Percentiles rank a stretch among this genome's conserved stretches.
These are phyloP conservation scores for Russula foetens DNA, from an alignment of 768 basidiomycete genomes.

Conservation along the genomic window DNA sequence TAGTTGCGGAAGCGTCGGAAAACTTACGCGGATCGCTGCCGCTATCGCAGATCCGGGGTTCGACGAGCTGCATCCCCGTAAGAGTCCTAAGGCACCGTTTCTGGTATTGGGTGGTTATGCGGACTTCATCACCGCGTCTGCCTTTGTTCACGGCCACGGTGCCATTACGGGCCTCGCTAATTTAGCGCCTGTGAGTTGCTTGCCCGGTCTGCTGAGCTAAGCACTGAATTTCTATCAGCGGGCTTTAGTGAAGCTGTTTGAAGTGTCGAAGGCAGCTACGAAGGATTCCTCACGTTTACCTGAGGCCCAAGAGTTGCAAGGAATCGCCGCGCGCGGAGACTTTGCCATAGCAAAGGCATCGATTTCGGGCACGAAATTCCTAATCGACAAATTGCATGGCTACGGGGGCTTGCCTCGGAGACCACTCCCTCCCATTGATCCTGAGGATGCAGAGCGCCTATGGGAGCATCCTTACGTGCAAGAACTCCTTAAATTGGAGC, in stretches of 20 bases:
- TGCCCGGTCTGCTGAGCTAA: neutral
- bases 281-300: constrained; percentile 48
- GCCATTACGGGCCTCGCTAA: constrained; percentile 89
- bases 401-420: constrained; percentile 76
- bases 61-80: constrained; percentile 53
- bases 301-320: constrained; percentile 70
- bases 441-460: constrained; percentile 46
- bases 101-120: constrained; percentile 79
- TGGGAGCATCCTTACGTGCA: constrained; percentile 69
- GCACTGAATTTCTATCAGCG: constrained; percentile 32
- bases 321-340: constrained; percentile 73
- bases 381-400: constrained; percentile 65
- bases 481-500: constrained; percentile 59
- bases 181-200: constrained; percentile 56
- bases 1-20: constrained; percentile 88
- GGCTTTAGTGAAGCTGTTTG: constrained; percentile 50
- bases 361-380: constrained; percentile 78
- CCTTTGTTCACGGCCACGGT: constrained; percentile 70
- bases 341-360: constrained; percentile 68
- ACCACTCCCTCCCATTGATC: constrained; percentile 62
- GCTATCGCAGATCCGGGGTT: constrained; percentile 53
- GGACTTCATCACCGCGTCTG: constrained; percentile 74
- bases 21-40: constrained; percentile 77
- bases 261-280: constrained; percentile 50
- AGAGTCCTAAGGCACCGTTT: constrained; percentile 59